Evolutionary conservation across 495 filamentous ascomycete species (phyloP), one percentile per base, ranked within the genome.

Genomic region (Cryomyces antarcticus): DNA sequence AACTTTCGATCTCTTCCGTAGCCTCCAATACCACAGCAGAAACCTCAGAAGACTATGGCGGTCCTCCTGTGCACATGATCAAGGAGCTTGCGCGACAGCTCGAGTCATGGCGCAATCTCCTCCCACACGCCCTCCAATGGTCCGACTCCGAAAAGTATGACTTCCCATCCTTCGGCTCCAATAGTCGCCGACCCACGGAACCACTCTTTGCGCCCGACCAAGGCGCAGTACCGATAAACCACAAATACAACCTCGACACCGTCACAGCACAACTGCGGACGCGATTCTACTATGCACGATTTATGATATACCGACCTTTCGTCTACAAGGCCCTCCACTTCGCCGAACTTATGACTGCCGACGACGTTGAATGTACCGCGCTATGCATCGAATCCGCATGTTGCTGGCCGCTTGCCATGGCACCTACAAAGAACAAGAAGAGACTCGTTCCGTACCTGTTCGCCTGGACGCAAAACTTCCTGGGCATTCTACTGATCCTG

Each of bases 301-400:
- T 69, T 54, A 60, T 75, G 41, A 63, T 74, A 43, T 63, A 74
- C 47, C 63, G 69, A 10, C 71, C 72, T 7, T 77, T 71, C 46
- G 48, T 75, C 33, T 77, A 72, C 63, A 77, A 77, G 49, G 72
- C 69, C 2, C 53, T 77, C 29, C 70, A 75, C 52, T 64, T 64
- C 46, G 67, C 72, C 1, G 62, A 72, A 34, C 51, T 62, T 39
- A 62, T 73, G 57, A 69, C 62, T 6, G 52, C 63, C 13, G 65
- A 69, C 28, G 72, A 77, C 52, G 60, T 61, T 5, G 48, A 63
- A 11, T 68, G 64, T 37, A 64, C 60, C 17, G 67, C 64, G 12
- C 61, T 67, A 41, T 75, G 72, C 43, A 59, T 77, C 11, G 61
- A 62, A 48, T 55, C 64, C 0, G 61, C 59, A 13, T 57, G 74